phyloP scores from a whole-genome alignment of 106 monocot genomes.

The Dioscorea dumetorum region DNA sequence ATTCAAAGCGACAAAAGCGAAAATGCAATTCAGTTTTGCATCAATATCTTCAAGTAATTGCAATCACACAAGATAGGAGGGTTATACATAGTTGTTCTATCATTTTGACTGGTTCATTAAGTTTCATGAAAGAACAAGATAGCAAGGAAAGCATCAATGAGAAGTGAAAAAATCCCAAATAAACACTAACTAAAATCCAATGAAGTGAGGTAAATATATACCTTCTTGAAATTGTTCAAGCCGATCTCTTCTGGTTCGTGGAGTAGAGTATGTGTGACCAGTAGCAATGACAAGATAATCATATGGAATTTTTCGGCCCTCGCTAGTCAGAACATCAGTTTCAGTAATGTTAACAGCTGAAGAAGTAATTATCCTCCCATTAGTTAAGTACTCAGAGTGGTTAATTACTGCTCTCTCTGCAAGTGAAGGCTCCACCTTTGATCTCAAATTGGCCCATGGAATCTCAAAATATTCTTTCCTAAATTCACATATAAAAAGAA shows the following conservation, averaged over 20 bases:
- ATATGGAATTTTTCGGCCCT: slow-evolving; percentile 20
- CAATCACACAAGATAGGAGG: no score
- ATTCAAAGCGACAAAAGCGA: no score
- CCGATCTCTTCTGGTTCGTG: slow-evolving; percentile 26
- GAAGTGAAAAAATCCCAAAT: neutral
- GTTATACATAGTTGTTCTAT: no score
- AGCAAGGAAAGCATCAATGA: neutral
- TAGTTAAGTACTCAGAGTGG: slow-evolving; percentile 33
- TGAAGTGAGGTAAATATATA: neutral
- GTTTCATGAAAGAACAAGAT: neutral
- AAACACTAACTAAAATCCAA: no score
- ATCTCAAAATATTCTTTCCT: slow-evolving; percentile 66
- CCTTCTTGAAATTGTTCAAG: slow-evolving; percentile 30
- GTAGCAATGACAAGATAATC: slow-evolving; percentile 48
- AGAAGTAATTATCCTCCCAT: slow-evolving; percentile 24
- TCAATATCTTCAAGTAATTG: no score
- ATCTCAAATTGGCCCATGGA: slow-evolving; percentile 61
- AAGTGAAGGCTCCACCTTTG: slow-evolving; percentile 42
- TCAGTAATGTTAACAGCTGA: slow-evolving; percentile 25
- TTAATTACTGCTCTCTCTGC: slow-evolving; percentile 41
- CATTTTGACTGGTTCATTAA: no score
- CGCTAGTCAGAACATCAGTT: slow-evolving; percentile 19
- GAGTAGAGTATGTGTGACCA: slow-evolving; percentile 22
- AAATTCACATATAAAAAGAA: neutral
- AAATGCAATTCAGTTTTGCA: no score